These are phyloP conservation scores for Blastomyces parvus DNA, from an alignment of 2,329 filamentous ascomycete genomes.

Conservation along the genomic window DNA sequence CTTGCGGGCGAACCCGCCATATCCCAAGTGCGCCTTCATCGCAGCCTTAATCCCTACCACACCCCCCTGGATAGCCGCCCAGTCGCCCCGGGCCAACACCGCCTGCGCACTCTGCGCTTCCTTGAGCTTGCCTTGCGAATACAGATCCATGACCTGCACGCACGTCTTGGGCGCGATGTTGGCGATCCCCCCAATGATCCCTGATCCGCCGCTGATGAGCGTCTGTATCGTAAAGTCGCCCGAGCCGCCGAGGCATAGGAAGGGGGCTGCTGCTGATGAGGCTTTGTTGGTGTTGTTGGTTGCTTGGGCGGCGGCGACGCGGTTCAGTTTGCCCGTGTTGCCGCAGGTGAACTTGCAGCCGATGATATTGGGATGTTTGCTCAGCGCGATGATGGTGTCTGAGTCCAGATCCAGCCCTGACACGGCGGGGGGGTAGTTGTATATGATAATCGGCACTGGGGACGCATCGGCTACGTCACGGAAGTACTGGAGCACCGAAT, in stretches of 20 bases:
- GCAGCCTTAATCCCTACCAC: conserved; percentile 61
- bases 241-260: conserved; percentile 62
- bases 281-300: neutral
- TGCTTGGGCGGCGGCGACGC: conserved; percentile 44
- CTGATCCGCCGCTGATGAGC: conserved; percentile 58
- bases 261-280: neutral
- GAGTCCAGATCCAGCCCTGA: conserved; percentile 84
- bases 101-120: conserved; percentile 57
- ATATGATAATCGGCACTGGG: conserved; percentile 67
- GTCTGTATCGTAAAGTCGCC: conserved; percentile 66
- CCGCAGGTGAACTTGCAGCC: conserved; percentile 90
- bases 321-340: conserved; percentile 79
- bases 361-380: conserved; percentile 70
- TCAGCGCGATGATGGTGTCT: conserved; percentile 71
- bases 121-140: conserved; percentile 46
- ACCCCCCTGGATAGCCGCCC: conserved; percentile 59
- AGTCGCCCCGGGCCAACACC: conserved; percentile 57
- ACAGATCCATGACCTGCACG: conserved; percentile 51
- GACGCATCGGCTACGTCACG: conserved; percentile 63
- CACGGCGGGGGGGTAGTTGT: conserved; percentile 86
- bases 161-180: conserved; percentile 62
- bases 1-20: conserved; percentile 53
- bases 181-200: conserved; percentile 61
- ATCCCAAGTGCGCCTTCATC: conserved; percentile 53
- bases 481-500: conserved; percentile 64